phyloP scores from a whole-genome alignment of 169 alveolate genomes.

The Besnoitia besnoiti region DNA sequence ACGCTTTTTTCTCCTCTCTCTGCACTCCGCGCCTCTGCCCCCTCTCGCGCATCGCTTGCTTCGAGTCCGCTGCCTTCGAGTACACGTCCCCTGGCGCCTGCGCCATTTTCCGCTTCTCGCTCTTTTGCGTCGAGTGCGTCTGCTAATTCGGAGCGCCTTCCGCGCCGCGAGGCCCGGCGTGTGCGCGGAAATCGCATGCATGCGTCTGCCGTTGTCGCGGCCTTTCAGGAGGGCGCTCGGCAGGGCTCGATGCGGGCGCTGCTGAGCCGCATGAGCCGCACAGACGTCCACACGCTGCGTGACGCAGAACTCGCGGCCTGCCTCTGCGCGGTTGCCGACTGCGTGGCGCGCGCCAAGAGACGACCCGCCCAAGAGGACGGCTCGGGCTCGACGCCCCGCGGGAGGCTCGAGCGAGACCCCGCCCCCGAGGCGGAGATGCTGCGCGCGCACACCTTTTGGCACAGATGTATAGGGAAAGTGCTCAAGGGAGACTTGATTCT shows the following conservation, averaged over 20 bases:
- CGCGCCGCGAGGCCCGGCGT: not conserved
- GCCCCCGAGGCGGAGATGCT: not conserved
- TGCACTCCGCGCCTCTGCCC: not conserved
- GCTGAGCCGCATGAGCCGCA: not conserved
- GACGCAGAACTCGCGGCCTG: constrained; percentile 10
- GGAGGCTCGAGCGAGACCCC: not conserved
- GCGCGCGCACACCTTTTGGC: constrained; percentile 14
- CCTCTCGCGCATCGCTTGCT: not conserved
- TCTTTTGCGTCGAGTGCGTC: not conserved
- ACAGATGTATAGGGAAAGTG: not conserved
- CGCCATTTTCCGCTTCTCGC: not conserved
- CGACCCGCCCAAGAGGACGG: too few species aligned
- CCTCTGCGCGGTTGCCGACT: constrained; percentile 11
- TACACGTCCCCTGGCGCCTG: too few species aligned
- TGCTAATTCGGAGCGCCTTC: too few species aligned
- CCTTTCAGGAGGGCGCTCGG: constrained; percentile 7
- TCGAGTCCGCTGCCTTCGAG: not conserved
- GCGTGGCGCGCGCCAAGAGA: too few species aligned
- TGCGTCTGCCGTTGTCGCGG: not conserved
- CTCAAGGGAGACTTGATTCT: constrained; percentile 24
- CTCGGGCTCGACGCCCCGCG: not conserved
- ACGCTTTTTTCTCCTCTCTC: not conserved
- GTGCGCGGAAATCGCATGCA: not conserved
- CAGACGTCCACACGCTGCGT: not conserved
- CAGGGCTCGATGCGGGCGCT: not conserved